These are phyloP conservation scores for Clavispora vitiphila DNA, from an alignment of 805 yeast species.

Conservation along the genomic window DNA sequence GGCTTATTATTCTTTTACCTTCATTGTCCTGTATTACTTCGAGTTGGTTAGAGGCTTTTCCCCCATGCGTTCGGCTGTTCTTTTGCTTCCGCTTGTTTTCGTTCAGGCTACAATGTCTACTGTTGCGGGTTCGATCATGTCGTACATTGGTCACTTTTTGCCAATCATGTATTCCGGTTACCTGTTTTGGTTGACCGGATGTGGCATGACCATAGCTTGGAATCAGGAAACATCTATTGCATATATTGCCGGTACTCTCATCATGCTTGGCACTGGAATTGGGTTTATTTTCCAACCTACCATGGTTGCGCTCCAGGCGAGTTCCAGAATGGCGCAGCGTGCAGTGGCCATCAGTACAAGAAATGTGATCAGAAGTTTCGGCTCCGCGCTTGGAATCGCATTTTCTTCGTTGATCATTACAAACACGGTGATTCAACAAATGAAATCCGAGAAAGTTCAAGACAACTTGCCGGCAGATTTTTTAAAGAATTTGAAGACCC, in stretches of 20 bases:
- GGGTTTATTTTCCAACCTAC: conserved; percentile 54
- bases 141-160: conserved; percentile 39
- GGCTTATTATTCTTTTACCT: conserved; percentile 42
- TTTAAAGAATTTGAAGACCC: conserved; percentile 20
- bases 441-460: conserved; percentile 7
- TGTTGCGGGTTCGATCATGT: conserved; percentile 42
- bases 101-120: conserved; percentile 39
- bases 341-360: conserved; percentile 56
- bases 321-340: conserved; percentile 45
- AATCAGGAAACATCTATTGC: conserved; percentile 26
- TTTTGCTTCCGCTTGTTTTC: conserved; percentile 37
- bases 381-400: conserved; percentile 60
- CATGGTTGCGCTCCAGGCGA: conserved; percentile 52
- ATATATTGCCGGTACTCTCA: conserved; percentile 29
- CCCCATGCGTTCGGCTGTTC: conserved; percentile 36
- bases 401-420: conserved; percentile 35
- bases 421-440: conserved; percentile 26
- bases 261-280: conserved; percentile 37
- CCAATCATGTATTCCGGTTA: conserved; percentile 39
- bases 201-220: conserved; percentile 34
- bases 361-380: conserved; percentile 53
- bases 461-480: conserved; percentile 4
- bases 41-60: conserved; percentile 40
- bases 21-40: conserved; percentile 46
- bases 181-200: conserved; percentile 36